Conservation (phyloP, 177 flowering plant species). For the Tripterygium wilfordii region DNA sequence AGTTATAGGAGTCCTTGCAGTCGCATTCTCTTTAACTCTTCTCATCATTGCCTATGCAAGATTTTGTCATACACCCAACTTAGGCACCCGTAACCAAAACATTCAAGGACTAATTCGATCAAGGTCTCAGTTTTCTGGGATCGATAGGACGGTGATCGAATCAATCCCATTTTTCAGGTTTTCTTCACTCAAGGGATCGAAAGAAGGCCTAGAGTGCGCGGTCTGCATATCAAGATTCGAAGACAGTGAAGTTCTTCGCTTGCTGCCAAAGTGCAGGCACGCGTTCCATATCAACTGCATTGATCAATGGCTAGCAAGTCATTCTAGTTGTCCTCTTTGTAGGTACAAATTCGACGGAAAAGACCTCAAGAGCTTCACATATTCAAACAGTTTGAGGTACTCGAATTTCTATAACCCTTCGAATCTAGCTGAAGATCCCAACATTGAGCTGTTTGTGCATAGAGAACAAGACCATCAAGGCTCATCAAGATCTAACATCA, state of each 20-base stretch:
- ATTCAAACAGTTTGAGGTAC: conserved; percentile 34
- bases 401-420: conserved; percentile 16
- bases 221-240: conserved; percentile 67
- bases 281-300: conserved; percentile 67
- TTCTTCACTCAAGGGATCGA: conserved; percentile 54
- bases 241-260: conserved; percentile 49
- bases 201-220: conserved; percentile 63
- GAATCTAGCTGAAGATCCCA: conserved; percentile 24
- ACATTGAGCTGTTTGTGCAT: conserved; percentile 37
- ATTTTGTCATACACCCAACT: conserved; percentile 20
- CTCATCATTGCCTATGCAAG: conserved; percentile 43
- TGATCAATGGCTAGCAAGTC: conserved; percentile 69
- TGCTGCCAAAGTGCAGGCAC: conserved; percentile 71
- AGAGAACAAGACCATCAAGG: conserved; percentile 31
- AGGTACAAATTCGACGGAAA: conserved; percentile 29
- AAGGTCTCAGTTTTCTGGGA: conserved; percentile 36
- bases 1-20: conserved; percentile 27
- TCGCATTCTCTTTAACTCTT: conserved; percentile 28
- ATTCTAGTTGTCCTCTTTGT: conserved; percentile 75
- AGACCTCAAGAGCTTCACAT: conserved; percentile 22
- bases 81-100: conserved; percentile 2
- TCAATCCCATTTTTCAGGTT: conserved; percentile 66
- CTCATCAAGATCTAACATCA: conserved; percentile 43
- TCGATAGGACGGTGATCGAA: conserved; percentile 47
- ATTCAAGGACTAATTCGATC: conserved; percentile 3